Evolutionary conservation across 352 stramenopile species (phyloP).

Genomic region (Globisporangium iwayamae): DNA sequence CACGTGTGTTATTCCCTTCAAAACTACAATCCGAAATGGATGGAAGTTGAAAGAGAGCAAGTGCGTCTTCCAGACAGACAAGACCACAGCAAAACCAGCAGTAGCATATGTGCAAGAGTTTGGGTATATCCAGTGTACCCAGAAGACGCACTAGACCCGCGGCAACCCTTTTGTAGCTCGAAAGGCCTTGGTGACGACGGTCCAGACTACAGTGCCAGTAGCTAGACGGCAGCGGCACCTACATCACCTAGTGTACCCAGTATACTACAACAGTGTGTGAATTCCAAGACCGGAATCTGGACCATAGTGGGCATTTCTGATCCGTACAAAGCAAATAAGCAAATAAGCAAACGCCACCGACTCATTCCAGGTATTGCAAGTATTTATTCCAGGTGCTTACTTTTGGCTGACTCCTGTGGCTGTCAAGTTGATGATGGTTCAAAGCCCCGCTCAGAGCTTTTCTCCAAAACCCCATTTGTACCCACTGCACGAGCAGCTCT

Average conservation of each 20-base stretch:
- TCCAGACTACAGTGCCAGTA: background rate
- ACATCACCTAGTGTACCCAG: constrained; percentile 8
- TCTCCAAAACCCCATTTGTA: background rate
- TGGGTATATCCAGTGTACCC: background rate
- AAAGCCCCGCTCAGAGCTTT: background rate
- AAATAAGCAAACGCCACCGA: background rate
- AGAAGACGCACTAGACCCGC: background rate
- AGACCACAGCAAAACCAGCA: background rate
- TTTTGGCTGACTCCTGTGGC: no score
- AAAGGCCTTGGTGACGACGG: background rate
- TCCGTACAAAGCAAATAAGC: background rate
- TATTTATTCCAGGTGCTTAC: background rate
- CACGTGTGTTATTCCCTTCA: background rate
- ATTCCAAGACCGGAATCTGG: background rate
- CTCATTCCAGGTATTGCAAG: background rate
- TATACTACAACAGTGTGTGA: background rate
- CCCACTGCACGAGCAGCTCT: background rate
- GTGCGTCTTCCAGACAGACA: background rate
- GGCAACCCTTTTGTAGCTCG: background rate
- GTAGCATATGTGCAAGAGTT: no score
- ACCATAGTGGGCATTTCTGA: background rate
- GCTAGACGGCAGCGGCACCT: background rate
- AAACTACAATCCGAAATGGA: background rate
- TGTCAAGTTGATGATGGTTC: background rate
- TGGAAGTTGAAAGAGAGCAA: background rate